Evolutionary conservation across 75 land plant species (phyloP).

Genomic region (Cunninghamia lanceolata): DNA sequence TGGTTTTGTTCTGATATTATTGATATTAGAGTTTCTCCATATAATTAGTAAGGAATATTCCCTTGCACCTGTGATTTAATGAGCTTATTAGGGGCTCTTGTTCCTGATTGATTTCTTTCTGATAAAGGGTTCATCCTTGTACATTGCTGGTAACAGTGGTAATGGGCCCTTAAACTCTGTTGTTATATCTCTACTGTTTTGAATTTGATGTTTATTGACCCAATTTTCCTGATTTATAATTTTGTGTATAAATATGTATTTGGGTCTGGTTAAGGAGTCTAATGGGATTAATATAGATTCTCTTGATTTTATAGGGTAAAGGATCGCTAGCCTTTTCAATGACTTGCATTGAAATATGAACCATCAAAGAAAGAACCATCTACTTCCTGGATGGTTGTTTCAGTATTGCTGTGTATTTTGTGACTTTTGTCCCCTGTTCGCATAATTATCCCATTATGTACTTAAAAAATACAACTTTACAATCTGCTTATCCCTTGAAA

Average conservation of each 20-base stretch:
- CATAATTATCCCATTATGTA: not conserved
- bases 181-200: too few species aligned
- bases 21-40: not conserved
- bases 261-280: not conserved
- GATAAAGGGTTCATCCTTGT: too few species aligned
- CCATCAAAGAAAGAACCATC: not conserved
- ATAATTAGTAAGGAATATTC: not conserved
- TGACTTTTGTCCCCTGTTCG: not conserved
- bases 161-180: too few species aligned
- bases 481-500: not conserved
- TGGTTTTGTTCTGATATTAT: not conserved
- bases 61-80: not conserved
- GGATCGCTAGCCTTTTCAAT: not conserved
- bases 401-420: not conserved
- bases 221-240: too few species aligned
- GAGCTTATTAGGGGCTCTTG: not conserved
- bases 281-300: not conserved
- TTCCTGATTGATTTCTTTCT: not conserved
- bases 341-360: not conserved
- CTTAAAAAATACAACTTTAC: not conserved
- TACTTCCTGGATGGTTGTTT: not conserved
- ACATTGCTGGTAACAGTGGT: too few species aligned
- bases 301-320: not conserved
- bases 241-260: too few species aligned
- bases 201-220: too few species aligned